Evolutionary conservation across 768 basidiomycete genomes (phyloP), one percentile per base, ranked within the genome.

Genomic region (Podaxis pistillaris): DNA sequence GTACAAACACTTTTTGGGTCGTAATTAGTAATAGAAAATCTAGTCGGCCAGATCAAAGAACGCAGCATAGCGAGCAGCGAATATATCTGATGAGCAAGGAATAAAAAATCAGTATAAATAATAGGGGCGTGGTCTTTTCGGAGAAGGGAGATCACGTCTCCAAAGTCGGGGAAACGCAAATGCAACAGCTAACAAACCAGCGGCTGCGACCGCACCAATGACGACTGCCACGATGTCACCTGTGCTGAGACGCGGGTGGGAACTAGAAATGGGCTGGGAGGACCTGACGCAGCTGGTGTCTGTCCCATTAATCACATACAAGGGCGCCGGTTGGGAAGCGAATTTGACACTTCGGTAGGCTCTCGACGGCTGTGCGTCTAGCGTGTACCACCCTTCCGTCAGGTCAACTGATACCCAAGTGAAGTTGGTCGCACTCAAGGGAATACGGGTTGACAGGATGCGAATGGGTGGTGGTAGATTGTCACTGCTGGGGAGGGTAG

Each of bases 341-440:
- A 63, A 56, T 55, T 60, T 13, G 63, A 26, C 1, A 69, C 68
- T 53, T 73, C 68, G 63, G 66, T 68, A 2, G 73, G 71, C 47
- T 68, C 62, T 11, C 66, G 69, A 38, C 3, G 22, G 3, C 22
- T 26, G 54, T 19, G 52, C 52, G 8, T 15, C 9, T 15, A 60
- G 59, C 28, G 66, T 67, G 61, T 79, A 78, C 68, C 69, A 68
- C 36, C 78, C 78, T 44, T 67, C 66, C n/a, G 66, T 64, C 13
- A 77, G 72, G 56, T 76, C 71, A 12, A 77, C 75, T 3, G 68
- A 60, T 24, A 58, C 19, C 76, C 77, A 77, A 28, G 60, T 63
- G 60, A 69, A 71, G 22, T 30, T 53, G 12, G 68, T 53, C 1
- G 68, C 66, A 24, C 68, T 65, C 6, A 73, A 67, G 2, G 70